A percentile compares a stretch with the other conserved stretches of the same genome.
Conservation (phyloP, 768 basidiomycete genomes). For the Kwoniella europaea region DNA sequence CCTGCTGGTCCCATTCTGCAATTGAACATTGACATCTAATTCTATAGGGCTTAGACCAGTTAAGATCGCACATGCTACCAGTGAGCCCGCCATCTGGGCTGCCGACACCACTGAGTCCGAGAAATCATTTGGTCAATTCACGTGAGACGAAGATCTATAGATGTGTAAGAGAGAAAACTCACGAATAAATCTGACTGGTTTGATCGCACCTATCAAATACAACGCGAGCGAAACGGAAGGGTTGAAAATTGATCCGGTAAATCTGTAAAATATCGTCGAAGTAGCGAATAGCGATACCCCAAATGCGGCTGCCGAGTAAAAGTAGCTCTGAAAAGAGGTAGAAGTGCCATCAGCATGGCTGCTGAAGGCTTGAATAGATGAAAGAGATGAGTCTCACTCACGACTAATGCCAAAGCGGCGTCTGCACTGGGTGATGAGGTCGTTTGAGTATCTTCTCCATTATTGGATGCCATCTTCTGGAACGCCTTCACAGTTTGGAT, state of each 20-base stretch:
- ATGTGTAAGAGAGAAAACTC: slow-evolving; percentile 8
- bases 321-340: slow-evolving; percentile 26
- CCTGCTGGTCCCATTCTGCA: slow-evolving; percentile 41
- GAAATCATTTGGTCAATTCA: not conserved
- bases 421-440: slow-evolving; percentile 11
- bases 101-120: slow-evolving; percentile 29
- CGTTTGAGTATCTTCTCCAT: slow-evolving; percentile 32
- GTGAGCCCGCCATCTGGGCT: slow-evolving; percentile 46
- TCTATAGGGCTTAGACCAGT: slow-evolving; percentile 48
- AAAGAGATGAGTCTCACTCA: not conserved
- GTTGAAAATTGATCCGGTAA: slow-evolving; percentile 54
- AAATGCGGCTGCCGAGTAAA: slow-evolving; percentile 46
- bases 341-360: not conserved
- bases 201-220: slow-evolving; percentile 46
- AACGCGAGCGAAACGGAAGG: slow-evolving; percentile 50
- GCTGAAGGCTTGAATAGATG: not conserved
- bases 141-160: not conserved
- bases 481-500: slow-evolving; percentile 14
- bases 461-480: slow-evolving; percentile 33
- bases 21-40: slow-evolving; percentile 32
- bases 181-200: slow-evolving; percentile 49
- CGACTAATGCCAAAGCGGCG: slow-evolving; percentile 2
- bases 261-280: slow-evolving; percentile 53
- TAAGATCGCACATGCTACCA: slow-evolving; percentile 48
- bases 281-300: slow-evolving; percentile 48